Evolutionary conservation across 1,284 basidiomycete species (phyloP).

Genomic region (Tylopilus orsonianus): DNA sequence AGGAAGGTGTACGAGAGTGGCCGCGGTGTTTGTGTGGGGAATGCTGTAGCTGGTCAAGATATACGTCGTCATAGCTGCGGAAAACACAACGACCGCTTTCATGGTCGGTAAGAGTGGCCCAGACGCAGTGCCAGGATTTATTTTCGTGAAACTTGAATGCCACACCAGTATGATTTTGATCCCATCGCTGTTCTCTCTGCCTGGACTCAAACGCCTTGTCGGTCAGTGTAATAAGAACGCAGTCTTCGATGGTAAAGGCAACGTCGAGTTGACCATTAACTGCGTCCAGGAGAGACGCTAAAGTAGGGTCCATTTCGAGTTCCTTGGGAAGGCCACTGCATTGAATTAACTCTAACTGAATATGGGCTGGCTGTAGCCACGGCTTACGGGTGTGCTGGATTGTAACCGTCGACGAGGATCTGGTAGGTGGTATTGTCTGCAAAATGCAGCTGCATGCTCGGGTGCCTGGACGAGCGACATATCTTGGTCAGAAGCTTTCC

Average conservation of each 20-base stretch:
- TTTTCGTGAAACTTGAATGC: slow-evolving; percentile 47
- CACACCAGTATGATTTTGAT: slow-evolving; percentile 54
- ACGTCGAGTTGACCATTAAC: slow-evolving; percentile 38
- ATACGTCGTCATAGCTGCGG: slow-evolving; percentile 63
- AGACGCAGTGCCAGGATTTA: slow-evolving; percentile 58
- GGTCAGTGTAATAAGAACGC: slow-evolving; percentile 51
- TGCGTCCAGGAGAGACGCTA: slow-evolving; percentile 42
- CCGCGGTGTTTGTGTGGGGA: slow-evolving; percentile 39
- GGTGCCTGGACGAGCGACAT: slow-evolving; percentile 52
- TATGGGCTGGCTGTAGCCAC: background rate
- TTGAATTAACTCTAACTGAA: background rate
- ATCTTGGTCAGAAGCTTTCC: slow-evolving; percentile 53
- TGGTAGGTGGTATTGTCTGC: slow-evolving; percentile 54
- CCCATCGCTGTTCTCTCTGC: slow-evolving; percentile 43
- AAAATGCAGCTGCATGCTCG: slow-evolving; percentile 55
- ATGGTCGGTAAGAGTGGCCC: slow-evolving; percentile 56
- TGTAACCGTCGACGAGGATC: slow-evolving; percentile 61
- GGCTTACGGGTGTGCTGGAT: slow-evolving; percentile 45
- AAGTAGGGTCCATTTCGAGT: slow-evolving; percentile 53
- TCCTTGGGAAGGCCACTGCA: slow-evolving; percentile 51
- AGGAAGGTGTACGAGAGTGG: slow-evolving; percentile 19
- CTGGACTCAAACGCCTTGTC: slow-evolving; percentile 54
- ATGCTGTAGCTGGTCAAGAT: slow-evolving; percentile 41
- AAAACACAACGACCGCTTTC: slow-evolving; percentile 47
- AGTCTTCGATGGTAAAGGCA: slow-evolving; percentile 48